Percentiles rank a stretch among this genome's conserved stretches.
These are phyloP conservation scores for Rhinocladiella mackenziei DNA, from an alignment of 2,329 filamentous ascomycete genomes.

Conservation along the genomic window DNA sequence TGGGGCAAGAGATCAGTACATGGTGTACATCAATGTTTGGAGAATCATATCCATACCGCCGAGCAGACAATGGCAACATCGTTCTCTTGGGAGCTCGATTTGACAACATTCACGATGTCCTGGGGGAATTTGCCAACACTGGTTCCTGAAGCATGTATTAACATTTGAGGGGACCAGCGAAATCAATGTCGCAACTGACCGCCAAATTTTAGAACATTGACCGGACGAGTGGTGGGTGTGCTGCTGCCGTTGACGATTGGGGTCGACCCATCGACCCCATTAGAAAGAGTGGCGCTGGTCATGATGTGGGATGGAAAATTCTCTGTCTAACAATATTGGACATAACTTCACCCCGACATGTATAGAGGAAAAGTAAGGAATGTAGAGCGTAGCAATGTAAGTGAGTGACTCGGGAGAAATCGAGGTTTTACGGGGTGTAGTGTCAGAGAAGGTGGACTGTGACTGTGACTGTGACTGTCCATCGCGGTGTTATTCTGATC, in stretches of 20 bases:
- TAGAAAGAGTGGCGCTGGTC: constrained; percentile 22
- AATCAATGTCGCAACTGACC: constrained; percentile 10
- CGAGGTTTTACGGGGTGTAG: not conserved
- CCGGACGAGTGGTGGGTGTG: constrained; percentile 12
- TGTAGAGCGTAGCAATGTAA: constrained; percentile 1
- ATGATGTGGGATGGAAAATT: constrained; percentile 9
- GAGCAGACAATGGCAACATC: constrained; percentile 92
- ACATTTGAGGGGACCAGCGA: not conserved
- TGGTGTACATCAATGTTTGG: not conserved
- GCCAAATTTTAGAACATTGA: constrained; percentile 26
- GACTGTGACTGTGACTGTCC: constrained; percentile 2
- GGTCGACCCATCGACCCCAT: constrained; percentile 23
- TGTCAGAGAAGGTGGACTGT: no score
- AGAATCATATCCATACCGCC: constrained; percentile 45
- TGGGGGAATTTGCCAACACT: constrained; percentile 90
- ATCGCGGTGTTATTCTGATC: not conserved
- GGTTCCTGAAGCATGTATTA: constrained; percentile 60
- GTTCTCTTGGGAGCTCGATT: constrained; percentile 60
- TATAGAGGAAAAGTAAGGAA: constrained; percentile 1
- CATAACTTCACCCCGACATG: constrained; percentile 11
- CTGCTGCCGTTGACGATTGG: constrained; percentile 13
- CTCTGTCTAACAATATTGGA: not conserved
- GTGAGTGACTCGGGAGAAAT: constrained; percentile 5
- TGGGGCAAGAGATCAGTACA: constrained; percentile 6
- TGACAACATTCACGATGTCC: constrained; percentile 70